Base-by-base conservation (phyloP, 1,139 yeast species). In the Candida sanyaensis region DNA sequence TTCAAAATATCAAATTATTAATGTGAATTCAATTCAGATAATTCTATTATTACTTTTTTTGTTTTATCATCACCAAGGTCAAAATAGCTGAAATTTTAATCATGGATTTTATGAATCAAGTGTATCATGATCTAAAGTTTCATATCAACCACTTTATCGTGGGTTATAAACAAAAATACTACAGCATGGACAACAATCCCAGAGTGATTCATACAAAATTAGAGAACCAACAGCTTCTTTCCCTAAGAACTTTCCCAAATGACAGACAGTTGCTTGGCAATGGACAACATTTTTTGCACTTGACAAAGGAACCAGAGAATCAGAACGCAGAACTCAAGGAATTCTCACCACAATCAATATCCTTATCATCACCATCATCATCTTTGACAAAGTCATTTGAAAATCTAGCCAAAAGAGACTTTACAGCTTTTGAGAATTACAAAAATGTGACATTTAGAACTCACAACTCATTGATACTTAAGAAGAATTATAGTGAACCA, bases 101-200 rank as follows among this genome's bases (percentile, higher is more conserved):
- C 24, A 52, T 54, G 52, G 44, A 43, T 11, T 34, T 43, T 9
- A 42, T 44, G 29, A 27, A 32, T 23, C 48, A 44, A 27, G 30
- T 48, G n/a, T 50, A 44, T 42, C 66, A 59, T 46, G 61, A 62
- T 28, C 45, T 63, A 11, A 60, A 65, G 45, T 67, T 62, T 53
- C 61, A 62, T 39, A 52, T 66, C 26, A 65, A 62, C 45, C 72
- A 71, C 49, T 58, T 66, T 12, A 62, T 63, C 43, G 66, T 76
- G 24, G 73, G 70, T 43, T 67, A 69, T 45, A 65, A 69, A 44
- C 77, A 73, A 45, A 68, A 67, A 55, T 75, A 72, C 63, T 77
- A 78, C 58, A 73, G 69, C 57, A 60, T 66, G 31, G 59, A 68
- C 34, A 61, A 61, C 27, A 69, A 72, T 49, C 75, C 76, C 0